A percentile compares a stretch with the other conserved stretches of the same genome.
These are phyloP conservation scores for Rhizophlyctis rosea DNA, from an alignment of 192 early-diverging fungal genomes.

Conservation along the genomic window DNA sequence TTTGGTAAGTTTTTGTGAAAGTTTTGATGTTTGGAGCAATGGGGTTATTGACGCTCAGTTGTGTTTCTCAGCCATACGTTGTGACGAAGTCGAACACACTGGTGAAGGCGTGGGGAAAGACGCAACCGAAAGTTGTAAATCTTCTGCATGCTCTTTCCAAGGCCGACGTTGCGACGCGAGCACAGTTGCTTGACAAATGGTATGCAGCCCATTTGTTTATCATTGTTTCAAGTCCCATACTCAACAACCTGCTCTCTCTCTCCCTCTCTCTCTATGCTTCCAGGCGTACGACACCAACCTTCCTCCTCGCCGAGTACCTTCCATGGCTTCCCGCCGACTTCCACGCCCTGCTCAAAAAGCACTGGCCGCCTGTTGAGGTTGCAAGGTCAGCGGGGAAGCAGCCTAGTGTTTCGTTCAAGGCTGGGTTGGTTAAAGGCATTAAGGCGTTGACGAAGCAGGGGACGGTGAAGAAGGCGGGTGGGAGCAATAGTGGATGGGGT, in stretches of 20 bases:
- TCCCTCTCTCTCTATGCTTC: background rate
- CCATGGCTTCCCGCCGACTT: slow-evolving; percentile 44
- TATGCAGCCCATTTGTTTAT: slow-evolving; percentile 14
- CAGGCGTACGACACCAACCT: slow-evolving; percentile 28
- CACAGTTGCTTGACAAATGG: slow-evolving; percentile 35
- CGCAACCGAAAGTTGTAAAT: slow-evolving; percentile 34
- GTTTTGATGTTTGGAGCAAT: background rate
- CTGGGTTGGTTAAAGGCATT: slow-evolving; percentile 33
- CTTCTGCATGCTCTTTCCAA: slow-evolving; percentile 33
- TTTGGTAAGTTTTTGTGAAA: slow-evolving; percentile 9
- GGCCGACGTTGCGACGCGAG: slow-evolving; percentile 20
- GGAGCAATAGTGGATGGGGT: background rate
- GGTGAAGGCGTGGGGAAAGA: slow-evolving; percentile 44
- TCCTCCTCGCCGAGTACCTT: slow-evolving; percentile 40
- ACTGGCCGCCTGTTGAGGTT: slow-evolving; percentile 42
- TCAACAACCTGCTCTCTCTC: background rate
- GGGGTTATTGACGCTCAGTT: slow-evolving; percentile 10
- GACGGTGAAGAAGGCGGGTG: slow-evolving; percentile 15
- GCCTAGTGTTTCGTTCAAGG: slow-evolving; percentile 29
- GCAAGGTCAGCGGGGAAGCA: slow-evolving; percentile 7
- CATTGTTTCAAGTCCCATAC: too few relatives aligned
- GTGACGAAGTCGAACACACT: slow-evolving; percentile 38
- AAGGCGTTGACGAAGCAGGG: slow-evolving; percentile 14
- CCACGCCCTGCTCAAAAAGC: slow-evolving; percentile 26
- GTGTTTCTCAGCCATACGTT: slow-evolving; percentile 33